A percentile compares a stretch with the other conserved stretches of the same genome.
Conservation (phyloP, 2,329 filamentous ascomycete genomes). For the Penicillium sp. region DNA sequence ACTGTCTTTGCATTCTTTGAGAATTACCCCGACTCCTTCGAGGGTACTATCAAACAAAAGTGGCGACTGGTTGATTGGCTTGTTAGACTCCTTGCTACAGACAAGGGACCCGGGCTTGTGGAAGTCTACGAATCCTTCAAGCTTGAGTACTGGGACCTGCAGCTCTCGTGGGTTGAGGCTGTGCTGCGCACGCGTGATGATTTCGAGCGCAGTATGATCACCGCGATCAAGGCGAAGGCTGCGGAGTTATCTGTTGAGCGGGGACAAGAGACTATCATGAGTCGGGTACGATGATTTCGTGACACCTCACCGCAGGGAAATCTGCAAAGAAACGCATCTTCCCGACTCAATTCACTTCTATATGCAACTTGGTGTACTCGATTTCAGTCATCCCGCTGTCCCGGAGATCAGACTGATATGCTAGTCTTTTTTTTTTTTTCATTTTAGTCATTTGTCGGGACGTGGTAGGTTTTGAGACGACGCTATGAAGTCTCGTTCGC, state of each 20-base stretch:
- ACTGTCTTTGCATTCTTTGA: constrained; percentile 89
- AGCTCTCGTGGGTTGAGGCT: constrained; percentile 92
- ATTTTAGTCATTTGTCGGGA: neutral
- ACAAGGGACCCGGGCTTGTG: constrained; percentile 70
- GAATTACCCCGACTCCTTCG: constrained; percentile 66
- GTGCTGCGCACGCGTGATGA: constrained; percentile 85
- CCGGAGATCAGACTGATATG: neutral
- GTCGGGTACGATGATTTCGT: constrained; percentile 69
- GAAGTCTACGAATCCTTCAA: constrained; percentile 84
- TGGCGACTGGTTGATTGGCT: constrained; percentile 91
- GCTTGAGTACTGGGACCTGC: constrained; percentile 84
- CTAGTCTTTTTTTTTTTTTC: neutral
- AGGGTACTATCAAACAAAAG: constrained; percentile 77
- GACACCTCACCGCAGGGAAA: neutral
- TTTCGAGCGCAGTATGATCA: constrained; percentile 88
- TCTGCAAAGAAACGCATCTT: no score
- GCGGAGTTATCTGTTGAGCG: constrained; percentile 78
- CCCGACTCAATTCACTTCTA: no score
- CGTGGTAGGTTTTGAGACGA: neutral
- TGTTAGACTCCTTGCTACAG: constrained; percentile 69
- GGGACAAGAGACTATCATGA: constrained; percentile 90
- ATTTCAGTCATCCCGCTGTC: no score
- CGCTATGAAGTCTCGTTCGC: neutral
- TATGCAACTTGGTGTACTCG: neutral
- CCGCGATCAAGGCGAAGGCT: constrained; percentile 81